Conservation (phyloP, 1,284 basidiomycete species). For the Ustilago loliicola region DNA sequence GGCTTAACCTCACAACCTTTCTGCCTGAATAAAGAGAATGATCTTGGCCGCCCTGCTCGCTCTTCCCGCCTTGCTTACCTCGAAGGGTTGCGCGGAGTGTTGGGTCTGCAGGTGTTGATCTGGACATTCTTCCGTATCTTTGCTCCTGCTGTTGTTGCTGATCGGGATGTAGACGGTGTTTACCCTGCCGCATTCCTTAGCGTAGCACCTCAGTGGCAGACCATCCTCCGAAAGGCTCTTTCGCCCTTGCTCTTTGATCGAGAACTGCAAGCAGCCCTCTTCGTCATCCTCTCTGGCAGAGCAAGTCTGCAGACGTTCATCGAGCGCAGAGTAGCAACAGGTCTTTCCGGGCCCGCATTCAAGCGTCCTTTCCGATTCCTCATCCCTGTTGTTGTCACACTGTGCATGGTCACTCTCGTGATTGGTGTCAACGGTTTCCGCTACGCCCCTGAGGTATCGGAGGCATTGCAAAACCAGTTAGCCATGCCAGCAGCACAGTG, state of each 20-base stretch:
- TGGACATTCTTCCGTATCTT: constrained; percentile 63
- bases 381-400: constrained; percentile 47
- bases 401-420: constrained; percentile 48
- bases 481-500: constrained; percentile 48
- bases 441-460: constrained; percentile 31
- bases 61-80: constrained; percentile 30
- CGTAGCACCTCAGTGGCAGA: constrained; percentile 44
- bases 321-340: constrained; percentile 46
- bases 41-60: constrained; percentile 35
- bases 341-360: constrained; percentile 55
- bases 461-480: constrained; percentile 34
- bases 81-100: constrained; percentile 53
- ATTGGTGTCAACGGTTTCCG: constrained; percentile 48
- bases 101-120: constrained; percentile 55
- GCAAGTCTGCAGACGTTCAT: constrained; percentile 54
- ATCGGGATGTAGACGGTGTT: constrained; percentile 48
- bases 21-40: constrained; percentile 29
- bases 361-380: constrained; percentile 58
- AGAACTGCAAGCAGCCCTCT: constrained; percentile 52
- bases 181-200: constrained; percentile 43
- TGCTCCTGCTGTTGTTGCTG: constrained; percentile 56
- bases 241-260: constrained; percentile 58
- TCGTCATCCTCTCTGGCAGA: constrained; percentile 54
- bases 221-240: constrained; percentile 50
- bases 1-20: constrained; percentile 37